These are phyloP conservation scores for Colletotrichum sp. DNA, from an alignment of 2,329 filamentous ascomycete genomes.

Conservation along the genomic window DNA sequence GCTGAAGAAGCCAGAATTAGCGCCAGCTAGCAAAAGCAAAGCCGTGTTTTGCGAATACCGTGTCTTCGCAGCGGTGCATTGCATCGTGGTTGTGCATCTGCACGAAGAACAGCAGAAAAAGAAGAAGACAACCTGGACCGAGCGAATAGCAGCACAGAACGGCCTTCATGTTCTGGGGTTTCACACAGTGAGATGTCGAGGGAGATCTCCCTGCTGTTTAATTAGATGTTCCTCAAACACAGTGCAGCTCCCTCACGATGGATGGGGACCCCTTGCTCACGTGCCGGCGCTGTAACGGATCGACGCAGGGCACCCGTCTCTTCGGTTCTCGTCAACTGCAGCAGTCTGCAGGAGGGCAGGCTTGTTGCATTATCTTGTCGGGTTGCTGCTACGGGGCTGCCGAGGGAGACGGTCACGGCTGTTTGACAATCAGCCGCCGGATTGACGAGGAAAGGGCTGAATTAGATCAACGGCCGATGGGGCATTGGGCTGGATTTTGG, in stretches of 20 bases:
- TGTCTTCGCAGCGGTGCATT: background rate
- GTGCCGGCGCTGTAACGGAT: conserved; percentile 17
- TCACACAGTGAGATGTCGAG: background rate
- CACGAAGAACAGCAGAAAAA: background rate
- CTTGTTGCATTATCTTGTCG: background rate
- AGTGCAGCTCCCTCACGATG: background rate
- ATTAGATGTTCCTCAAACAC: background rate
- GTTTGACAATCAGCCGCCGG: background rate
- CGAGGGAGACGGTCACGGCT: background rate
- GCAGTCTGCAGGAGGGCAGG: background rate
- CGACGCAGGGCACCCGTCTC: conserved; percentile 14
- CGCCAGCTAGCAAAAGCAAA: background rate
- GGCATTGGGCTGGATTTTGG: background rate
- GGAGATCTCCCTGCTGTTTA: background rate
- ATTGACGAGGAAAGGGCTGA: background rate
- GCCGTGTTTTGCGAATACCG: background rate
- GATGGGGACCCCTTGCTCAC: conserved; percentile 1
- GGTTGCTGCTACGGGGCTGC: background rate
- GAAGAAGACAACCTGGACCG: background rate
- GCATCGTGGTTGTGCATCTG: background rate
- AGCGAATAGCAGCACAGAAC: background rate
- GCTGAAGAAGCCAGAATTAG: background rate
- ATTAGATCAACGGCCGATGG: background rate
- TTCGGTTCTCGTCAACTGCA: background rate
- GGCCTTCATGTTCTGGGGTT: background rate